phyloP scores from a whole-genome alignment of 2,329 filamentous ascomycete species.

The Neonectria faginata region DNA sequence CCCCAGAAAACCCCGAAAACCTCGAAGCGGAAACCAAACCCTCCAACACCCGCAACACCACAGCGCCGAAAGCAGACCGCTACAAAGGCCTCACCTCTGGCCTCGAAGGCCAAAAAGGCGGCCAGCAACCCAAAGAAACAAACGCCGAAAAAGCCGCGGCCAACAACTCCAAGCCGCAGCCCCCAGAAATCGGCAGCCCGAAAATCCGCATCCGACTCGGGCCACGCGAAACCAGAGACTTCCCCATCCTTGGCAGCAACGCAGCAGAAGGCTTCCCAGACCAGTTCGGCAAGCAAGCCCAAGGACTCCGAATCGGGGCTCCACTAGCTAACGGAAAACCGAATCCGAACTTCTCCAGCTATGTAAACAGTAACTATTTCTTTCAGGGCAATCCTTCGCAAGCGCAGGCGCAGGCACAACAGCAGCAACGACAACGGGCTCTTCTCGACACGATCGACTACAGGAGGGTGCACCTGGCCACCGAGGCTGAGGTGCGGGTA shows the following conservation, averaged over 20 bases:
- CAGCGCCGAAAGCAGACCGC: slow-evolving; percentile 30
- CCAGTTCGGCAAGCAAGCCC: slow-evolving; percentile 8
- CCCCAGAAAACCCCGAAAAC: slow-evolving; percentile 42
- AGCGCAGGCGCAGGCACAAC: background rate
- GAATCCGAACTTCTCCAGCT: slow-evolving; percentile 29
- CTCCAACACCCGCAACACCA: slow-evolving; percentile 34
- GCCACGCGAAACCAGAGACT: slow-evolving; percentile 8
- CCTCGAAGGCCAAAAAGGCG: slow-evolving; percentile 23
- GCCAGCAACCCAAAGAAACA: slow-evolving; percentile 42
- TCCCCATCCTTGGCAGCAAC: slow-evolving; percentile 8
- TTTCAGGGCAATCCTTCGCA: slow-evolving; percentile 16
- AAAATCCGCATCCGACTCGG: slow-evolving; percentile 23
- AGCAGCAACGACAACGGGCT: slow-evolving; percentile 3
- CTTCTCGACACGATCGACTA: slow-evolving; percentile 20
- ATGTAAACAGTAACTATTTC: slow-evolving; percentile 33
- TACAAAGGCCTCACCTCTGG: slow-evolving; percentile 25
- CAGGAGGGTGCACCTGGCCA: slow-evolving; percentile 61
- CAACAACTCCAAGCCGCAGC: slow-evolving; percentile 22
- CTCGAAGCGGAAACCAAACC: slow-evolving; percentile 30
- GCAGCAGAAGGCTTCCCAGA: slow-evolving; percentile 2
- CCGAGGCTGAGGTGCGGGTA: slow-evolving; percentile 70
- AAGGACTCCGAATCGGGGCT: slow-evolving; percentile 8
- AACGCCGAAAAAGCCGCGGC: slow-evolving; percentile 33
- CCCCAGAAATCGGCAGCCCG: slow-evolving; percentile 25
- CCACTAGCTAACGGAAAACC: background rate